phyloP scores from a whole-genome alignment of 192 early-diverging fungal genomes.

The Umbelopsis vinacea region DNA sequence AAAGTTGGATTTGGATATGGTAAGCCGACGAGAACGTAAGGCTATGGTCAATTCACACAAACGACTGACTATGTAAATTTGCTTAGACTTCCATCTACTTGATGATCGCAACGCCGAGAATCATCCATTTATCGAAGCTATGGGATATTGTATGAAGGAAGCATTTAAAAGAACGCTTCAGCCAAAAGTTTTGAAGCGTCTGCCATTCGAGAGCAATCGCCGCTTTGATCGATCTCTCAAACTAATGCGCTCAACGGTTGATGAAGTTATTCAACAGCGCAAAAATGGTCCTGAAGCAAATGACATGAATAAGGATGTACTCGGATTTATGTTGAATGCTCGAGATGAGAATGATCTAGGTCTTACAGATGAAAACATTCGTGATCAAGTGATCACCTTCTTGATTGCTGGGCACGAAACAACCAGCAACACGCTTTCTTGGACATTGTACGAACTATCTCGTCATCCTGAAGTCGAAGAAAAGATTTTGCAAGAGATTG shows the following conservation, averaged over 20 bases:
- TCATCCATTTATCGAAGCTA: conserved; percentile 41
- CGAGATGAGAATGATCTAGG: conserved; percentile 38
- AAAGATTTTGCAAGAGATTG: conserved; percentile 54
- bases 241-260: conserved; percentile 52
- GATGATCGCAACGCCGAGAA: conserved; percentile 20
- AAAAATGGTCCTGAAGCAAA: conserved; percentile 38
- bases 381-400: conserved; percentile 68
- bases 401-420: conserved; percentile 63
- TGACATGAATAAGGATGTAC: conserved; percentile 48
- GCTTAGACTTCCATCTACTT: conserved; percentile 44
- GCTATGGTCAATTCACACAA: background rate
- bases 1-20: conserved; percentile 52
- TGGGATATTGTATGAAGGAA: conserved; percentile 45
- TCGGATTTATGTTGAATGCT: conserved; percentile 64
- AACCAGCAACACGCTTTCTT: conserved; percentile 56
- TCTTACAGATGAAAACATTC: conserved; percentile 52
- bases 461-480: conserved; percentile 47
- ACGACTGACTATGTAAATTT: background rate
- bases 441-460: conserved; percentile 52
- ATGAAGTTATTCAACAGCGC: conserved; percentile 54
- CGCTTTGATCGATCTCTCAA: conserved; percentile 40
- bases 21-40: background rate
- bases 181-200: conserved; percentile 46
- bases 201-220: conserved; percentile 48
- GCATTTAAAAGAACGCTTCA: conserved; percentile 31